These are phyloP conservation scores for Calonectria montana DNA, from an alignment of 2,329 filamentous ascomycete genomes.

Conservation along the genomic window DNA sequence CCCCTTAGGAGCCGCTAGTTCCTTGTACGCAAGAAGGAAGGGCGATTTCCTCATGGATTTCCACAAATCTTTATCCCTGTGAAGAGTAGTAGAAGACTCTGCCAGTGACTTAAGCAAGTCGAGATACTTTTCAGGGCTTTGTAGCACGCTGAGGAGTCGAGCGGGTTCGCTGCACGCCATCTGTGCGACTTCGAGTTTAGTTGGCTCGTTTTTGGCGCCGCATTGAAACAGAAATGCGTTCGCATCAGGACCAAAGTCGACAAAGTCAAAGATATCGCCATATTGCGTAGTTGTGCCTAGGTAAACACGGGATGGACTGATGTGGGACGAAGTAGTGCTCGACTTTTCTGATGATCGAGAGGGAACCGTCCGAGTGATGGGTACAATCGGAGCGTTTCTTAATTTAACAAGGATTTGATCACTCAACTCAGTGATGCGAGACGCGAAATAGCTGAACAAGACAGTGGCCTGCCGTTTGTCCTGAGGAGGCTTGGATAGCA, in stretches of 20 bases:
- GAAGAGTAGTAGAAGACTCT: slow-evolving; percentile 76
- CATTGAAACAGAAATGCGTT: slow-evolving; percentile 90
- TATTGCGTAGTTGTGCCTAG: slow-evolving; percentile 79
- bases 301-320: slow-evolving; percentile 81
- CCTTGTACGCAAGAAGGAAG: slow-evolving; percentile 86
- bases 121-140: slow-evolving; percentile 87
- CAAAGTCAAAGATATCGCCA: slow-evolving; percentile 94
- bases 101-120: slow-evolving; percentile 84
- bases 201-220: slow-evolving; percentile 92
- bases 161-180: slow-evolving; percentile 88
- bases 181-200: slow-evolving; percentile 83
- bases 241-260: slow-evolving; percentile 89
- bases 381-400: slow-evolving; percentile 76
- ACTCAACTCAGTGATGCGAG: slow-evolving; percentile 79
- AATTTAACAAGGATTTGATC: slow-evolving; percentile 70
- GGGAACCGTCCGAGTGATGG: slow-evolving; percentile 60
- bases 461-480: slow-evolving; percentile 73
- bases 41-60: slow-evolving; percentile 78
- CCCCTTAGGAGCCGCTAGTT: slow-evolving; percentile 65
- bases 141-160: slow-evolving; percentile 81
- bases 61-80: slow-evolving; percentile 83
- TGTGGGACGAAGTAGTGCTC: slow-evolving; percentile 45
- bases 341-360: slow-evolving; percentile 54
- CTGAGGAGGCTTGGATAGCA: slow-evolving; percentile 79
- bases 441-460: slow-evolving; percentile 86